Base-by-base conservation (phyloP, 1,284 basidiomycete species). In the Leucoagaricus sp. region DNA sequence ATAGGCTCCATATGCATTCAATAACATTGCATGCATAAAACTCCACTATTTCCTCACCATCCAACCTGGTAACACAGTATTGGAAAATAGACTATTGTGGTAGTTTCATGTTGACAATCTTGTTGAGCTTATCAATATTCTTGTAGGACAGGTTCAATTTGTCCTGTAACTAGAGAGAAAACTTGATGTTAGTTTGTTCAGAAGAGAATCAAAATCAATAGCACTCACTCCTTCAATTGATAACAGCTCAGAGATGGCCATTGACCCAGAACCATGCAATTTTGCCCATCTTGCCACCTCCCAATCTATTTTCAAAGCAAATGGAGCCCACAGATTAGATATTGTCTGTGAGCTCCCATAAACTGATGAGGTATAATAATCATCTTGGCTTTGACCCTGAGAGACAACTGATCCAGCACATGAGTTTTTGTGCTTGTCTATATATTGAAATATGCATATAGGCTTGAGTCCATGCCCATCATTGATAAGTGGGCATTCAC, bases 281-380 rank as follows among this genome's bases (percentile, higher is more conserved):
- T 72, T 72, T 12, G 70, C 69, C 72, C 72, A 74, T 1, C 49
- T 41, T 1, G 68, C 72, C 25, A 73, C 54, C 29, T 72, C 69
- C 71, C 70, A 74, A 13, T 73, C 71, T 6, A 58, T 42, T 28
- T 61, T 58, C 13, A 58, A 62, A 0, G 8, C 1, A 55, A 64
- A 65, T 1, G 63, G 63, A n/a, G 57, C 56, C 36, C 36, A 38
- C 4, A 4, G 15, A 38, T 38, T 38, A 4, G 17, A 36, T 9
- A 19, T 40, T 23, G 34, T n/a, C 36, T 15, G 17, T 15, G 12
- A 38, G 13, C 17, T n/a, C 4, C 17, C 36, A 15, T 38, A n/a
- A 33, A 33, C 7, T 33, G 31, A 33, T 7, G 31, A 6, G 12
- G 31, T 12, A 33, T 33, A 33, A 6, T 7, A 12, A 33, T 33